Conservation (phyloP, 495 filamentous ascomycete species). For the Neurospora sp. region DNA sequence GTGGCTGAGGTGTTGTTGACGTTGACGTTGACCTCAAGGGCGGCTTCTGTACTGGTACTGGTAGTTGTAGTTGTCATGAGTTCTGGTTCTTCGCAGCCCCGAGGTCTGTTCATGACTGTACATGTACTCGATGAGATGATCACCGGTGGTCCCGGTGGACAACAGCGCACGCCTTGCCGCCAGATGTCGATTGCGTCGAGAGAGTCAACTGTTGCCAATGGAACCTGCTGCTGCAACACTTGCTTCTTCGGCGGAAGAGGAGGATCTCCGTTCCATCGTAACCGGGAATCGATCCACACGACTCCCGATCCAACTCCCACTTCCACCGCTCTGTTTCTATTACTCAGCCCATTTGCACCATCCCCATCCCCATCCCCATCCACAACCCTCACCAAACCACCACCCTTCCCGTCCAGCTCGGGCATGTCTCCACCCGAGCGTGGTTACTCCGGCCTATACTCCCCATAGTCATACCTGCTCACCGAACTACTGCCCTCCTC, state of each 20-base stretch:
- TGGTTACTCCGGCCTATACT: not conserved
- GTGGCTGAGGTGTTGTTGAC: no score
- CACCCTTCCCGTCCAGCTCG: conserved; percentile 1
- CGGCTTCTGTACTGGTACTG: not conserved
- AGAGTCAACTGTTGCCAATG: fast-evolving
- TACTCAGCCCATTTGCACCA: no score
- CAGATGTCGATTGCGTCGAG: not conserved
- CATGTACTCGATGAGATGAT: not conserved
- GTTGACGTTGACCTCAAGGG: no score
- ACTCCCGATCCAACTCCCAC: not conserved
- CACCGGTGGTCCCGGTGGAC: not conserved
- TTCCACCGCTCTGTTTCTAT: not conserved
- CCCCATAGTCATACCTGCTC: not conserved
- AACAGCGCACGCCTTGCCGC: not conserved
- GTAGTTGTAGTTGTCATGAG: not conserved
- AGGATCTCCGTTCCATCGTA: not conserved
- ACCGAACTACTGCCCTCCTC: not conserved
- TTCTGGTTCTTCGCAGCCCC: not conserved
- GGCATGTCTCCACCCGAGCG: not conserved
- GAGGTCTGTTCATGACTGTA: not conserved
- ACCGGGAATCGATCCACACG: no score
- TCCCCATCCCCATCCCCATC: not conserved
- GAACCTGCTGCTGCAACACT: no score
- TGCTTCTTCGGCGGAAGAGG: not conserved
- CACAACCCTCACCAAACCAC: not conserved